Percentiles rank a stretch among this genome's conserved stretches.
Evolutionary conservation across 177 flowering plant species (phyloP).

Genomic region (Telopea speciosissima): DNA sequence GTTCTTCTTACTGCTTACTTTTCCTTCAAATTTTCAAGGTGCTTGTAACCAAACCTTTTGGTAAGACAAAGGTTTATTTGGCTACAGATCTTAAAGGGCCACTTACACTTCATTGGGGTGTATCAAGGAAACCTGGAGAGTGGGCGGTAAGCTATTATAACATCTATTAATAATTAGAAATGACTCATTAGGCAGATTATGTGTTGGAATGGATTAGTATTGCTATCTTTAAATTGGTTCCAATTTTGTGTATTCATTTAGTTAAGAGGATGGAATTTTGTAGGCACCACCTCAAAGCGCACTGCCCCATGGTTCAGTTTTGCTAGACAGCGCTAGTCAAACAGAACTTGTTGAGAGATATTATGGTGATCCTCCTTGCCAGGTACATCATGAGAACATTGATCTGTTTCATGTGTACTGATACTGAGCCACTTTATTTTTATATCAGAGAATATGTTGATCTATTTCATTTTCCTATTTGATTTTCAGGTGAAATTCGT

Average conservation of each 20-base stretch:
- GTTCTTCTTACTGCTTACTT: not conserved
- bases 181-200: not conserved
- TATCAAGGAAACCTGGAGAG: conserved; percentile 66
- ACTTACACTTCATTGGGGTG: conserved; percentile 80
- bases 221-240: not conserved
- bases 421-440: not conserved
- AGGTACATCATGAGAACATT: conserved; percentile 30
- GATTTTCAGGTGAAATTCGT: conserved; percentile 51
- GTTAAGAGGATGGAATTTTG: conserved; percentile 11
- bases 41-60: conserved; percentile 54
- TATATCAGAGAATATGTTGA: too few relatives aligned
- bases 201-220: not conserved
- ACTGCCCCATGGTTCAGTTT: conserved; percentile 65
- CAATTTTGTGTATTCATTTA: conserved; percentile 1
- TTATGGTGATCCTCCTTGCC: conserved; percentile 34
- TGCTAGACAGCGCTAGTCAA: conserved; percentile 46
- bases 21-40: conserved; percentile 38
- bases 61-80: conserved; percentile 55
- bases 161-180: conserved; percentile 5
- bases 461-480: not conserved
- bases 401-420: conserved; percentile 5
- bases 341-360: conserved; percentile 42
- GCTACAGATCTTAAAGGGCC: conserved; percentile 73
- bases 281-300: conserved; percentile 70
- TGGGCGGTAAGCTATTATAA: conserved; percentile 61